Percentiles rank a stretch among this genome's conserved stretches.
These are phyloP conservation scores for Clitoria ternatea DNA, from an alignment of 306 rosid genomes.

Conservation along the genomic window DNA sequence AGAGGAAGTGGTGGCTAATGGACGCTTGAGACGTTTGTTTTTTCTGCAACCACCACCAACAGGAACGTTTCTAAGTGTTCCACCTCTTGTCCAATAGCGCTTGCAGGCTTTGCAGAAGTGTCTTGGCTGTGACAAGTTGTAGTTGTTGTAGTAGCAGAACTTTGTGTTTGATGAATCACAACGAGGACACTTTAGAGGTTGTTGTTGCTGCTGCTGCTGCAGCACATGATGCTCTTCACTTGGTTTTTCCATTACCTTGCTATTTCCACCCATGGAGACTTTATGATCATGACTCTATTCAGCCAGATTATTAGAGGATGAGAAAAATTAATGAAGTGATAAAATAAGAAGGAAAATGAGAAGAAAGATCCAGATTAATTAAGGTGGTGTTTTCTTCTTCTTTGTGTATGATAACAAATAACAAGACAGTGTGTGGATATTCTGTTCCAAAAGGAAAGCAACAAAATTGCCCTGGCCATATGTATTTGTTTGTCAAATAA, in stretches of 20 bases:
- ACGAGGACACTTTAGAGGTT: conserved; percentile 74
- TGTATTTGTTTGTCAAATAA: conserved; percentile 54
- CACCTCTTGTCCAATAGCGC: conserved; percentile 96
- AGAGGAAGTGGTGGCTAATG: conserved; percentile 21
- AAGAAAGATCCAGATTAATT: conserved; percentile 1
- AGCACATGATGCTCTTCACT: conserved; percentile 36
- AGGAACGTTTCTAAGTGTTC: conserved; percentile 87
- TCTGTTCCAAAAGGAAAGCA: conserved; percentile 78
- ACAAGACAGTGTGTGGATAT: conserved; percentile 39
- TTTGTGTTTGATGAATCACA: conserved; percentile 94
- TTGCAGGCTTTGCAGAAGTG: conserved; percentile 99
- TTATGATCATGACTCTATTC: conserved; percentile 58
- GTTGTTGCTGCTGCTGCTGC: conserved; percentile 26
- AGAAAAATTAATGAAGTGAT: neutral
- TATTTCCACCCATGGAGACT: conserved; percentile 37
- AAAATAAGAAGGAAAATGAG: neutral
- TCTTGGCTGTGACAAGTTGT: conserved; percentile 90
- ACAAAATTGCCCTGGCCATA: conserved; percentile 66
- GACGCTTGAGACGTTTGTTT: conserved; percentile 73
- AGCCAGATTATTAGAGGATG: neutral
- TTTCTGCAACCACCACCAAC: conserved; percentile 91
- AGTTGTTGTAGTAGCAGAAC: conserved; percentile 96
- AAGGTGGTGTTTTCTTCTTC: conserved; percentile 10
- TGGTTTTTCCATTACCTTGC: conserved; percentile 52
- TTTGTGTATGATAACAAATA: conserved; percentile 45